Conservation (phyloP, 345 rosid species). For the Lumnitzera racemosa region DNA sequence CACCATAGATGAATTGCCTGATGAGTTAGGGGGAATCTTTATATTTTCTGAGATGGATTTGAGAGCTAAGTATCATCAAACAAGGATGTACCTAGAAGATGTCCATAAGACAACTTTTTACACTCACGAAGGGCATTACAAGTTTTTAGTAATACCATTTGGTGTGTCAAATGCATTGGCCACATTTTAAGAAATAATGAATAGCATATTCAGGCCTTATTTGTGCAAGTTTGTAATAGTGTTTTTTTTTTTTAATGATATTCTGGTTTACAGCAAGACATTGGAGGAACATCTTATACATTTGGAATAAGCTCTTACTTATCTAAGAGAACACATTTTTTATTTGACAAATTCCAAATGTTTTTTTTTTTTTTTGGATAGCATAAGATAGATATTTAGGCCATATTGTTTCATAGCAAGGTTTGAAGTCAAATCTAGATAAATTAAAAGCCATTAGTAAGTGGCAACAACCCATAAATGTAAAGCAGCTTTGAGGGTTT, state of each 20-base stretch:
- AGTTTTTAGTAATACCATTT: background rate
- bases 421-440: background rate
- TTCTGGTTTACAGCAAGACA: background rate
- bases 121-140: background rate
- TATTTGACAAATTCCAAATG: background rate
- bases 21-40: background rate
- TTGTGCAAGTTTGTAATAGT: background rate
- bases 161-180: background rate
- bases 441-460: background rate
- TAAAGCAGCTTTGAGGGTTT: background rate
- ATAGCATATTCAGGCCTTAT: background rate
- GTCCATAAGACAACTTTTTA: background rate
- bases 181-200: constrained; percentile 1
- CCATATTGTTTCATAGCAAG: background rate
- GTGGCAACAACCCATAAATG: background rate
- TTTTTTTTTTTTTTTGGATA: background rate
- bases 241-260: background rate
- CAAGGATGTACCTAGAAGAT: background rate
- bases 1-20: too few species aligned
- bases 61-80: background rate
- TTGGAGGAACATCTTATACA: background rate
- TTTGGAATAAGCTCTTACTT: background rate
- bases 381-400: background rate
- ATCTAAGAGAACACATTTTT: background rate
- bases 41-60: background rate